Evolutionary conservation across 768 basidiomycete species (phyloP).

Genomic region (Sistotremastrum niveocremeum): DNA sequence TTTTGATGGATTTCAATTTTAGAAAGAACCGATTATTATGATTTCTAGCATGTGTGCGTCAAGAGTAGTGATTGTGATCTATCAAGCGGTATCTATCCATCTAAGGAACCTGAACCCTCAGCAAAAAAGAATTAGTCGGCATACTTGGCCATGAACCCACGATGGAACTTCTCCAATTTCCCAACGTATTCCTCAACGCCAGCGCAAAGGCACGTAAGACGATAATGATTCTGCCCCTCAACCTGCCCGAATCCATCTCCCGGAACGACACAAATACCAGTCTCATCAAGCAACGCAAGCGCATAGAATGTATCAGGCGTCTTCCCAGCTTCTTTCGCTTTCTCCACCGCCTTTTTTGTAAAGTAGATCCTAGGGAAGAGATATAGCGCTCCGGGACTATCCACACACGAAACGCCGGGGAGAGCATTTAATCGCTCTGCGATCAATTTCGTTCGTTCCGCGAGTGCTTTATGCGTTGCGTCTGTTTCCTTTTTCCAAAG

Average conservation of each 20-base stretch:
- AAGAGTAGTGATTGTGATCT: too few species aligned
- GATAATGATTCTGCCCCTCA: slow-evolving; percentile 80
- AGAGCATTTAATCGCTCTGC: slow-evolving; percentile 65
- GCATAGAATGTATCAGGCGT: slow-evolving; percentile 85
- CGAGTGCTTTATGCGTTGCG: slow-evolving; percentile 61
- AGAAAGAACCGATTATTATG: too few species aligned
- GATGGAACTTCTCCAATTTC: slow-evolving; percentile 68
- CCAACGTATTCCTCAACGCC: slow-evolving; percentile 87
- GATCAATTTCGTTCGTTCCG: slow-evolving; percentile 59
- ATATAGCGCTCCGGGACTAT: slow-evolving; percentile 88
- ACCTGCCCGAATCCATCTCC: slow-evolving; percentile 93
- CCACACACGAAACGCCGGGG: slow-evolving; percentile 80
- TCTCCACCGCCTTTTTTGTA: slow-evolving; percentile 56
- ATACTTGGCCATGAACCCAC: slow-evolving; percentile 42
- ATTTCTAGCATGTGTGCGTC: too few species aligned
- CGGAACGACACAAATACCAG: slow-evolving; percentile 89
- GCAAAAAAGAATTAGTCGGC: slow-evolving; percentile 2
- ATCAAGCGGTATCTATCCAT: too few species aligned
- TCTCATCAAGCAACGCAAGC: slow-evolving; percentile 68
- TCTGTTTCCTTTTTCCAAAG: slow-evolving; percentile 80
- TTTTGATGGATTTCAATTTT: too few species aligned
- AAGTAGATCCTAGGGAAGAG: slow-evolving; percentile 78
- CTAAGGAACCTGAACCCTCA: too few species aligned
- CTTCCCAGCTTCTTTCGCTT: slow-evolving; percentile 58
- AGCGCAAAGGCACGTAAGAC: slow-evolving; percentile 89